Evolutionary conservation across 305 asterid species (phyloP).

Genomic region (Petunia hybrid): DNA sequence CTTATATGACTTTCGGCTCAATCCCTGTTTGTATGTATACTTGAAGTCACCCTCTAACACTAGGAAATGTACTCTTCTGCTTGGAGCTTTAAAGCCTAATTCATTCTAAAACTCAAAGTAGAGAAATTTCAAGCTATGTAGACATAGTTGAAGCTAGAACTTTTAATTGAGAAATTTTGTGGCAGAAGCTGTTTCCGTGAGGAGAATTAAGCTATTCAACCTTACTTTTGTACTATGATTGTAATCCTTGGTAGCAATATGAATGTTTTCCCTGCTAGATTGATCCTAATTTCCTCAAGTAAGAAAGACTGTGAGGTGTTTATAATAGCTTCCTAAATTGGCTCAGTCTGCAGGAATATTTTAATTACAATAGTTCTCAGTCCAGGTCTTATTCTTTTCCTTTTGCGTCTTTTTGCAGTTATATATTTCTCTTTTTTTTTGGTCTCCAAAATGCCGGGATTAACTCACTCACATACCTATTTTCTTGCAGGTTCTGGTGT

Average conservation of each 20-base stretch:
- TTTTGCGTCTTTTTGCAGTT: neutral
- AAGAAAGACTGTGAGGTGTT: neutral
- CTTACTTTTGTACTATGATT: conserved; percentile 20
- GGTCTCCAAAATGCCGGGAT: conserved; percentile 8
- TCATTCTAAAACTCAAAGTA: neutral
- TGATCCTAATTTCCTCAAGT: neutral
- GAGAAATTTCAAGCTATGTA: neutral
- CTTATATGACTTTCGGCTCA: too few species aligned
- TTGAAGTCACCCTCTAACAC: neutral
- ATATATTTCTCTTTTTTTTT: too few species aligned
- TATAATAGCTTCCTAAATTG: neutral
- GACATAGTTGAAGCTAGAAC: neutral
- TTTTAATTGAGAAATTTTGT: neutral
- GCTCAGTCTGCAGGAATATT: neutral
- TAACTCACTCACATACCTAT: neutral
- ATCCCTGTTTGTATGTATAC: neutral
- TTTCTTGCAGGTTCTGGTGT: conserved; percentile 53
- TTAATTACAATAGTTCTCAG: neutral
- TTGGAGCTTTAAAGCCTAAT: neutral
- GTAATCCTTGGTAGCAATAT: neutral
- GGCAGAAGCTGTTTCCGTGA: neutral
- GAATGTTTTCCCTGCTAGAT: neutral
- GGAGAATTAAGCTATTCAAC: neutral
- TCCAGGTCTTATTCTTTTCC: neutral
- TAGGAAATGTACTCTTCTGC: conserved; percentile 1